phyloP scores from a whole-genome alignment of 1,139 yeast genomes.

The Yamadazyma atmosphaerica region DNA sequence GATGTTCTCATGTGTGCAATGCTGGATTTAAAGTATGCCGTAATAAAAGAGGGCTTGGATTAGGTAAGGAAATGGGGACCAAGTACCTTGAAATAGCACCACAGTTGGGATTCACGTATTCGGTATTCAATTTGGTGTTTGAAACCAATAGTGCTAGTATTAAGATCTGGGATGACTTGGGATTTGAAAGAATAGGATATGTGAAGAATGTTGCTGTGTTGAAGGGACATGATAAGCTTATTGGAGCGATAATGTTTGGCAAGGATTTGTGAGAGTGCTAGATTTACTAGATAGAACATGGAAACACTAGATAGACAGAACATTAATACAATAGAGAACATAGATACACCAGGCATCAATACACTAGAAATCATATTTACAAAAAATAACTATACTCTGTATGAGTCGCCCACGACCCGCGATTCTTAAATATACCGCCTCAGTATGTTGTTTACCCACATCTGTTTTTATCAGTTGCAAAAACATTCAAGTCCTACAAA shows the following conservation, averaged over 20 bases:
- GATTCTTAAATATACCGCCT: constrained; percentile 8
- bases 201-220: constrained; percentile 66
- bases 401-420: background rate
- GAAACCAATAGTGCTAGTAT: constrained; percentile 68
- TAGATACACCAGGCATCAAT: too few species aligned
- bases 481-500: too few species aligned
- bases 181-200: constrained; percentile 71
- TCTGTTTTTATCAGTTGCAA: constrained; percentile 7
- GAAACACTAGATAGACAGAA: too few species aligned
- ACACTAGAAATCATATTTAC: too few species aligned
- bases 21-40: constrained; percentile 73
- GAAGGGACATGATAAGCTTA: constrained; percentile 58
- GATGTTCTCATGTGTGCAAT: constrained; percentile 78
- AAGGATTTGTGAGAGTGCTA: constrained; percentile 38
- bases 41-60: constrained; percentile 53
- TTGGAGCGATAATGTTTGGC: constrained; percentile 70
- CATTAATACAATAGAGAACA: too few species aligned
- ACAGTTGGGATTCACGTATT: constrained; percentile 66
- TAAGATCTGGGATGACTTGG: constrained; percentile 72
- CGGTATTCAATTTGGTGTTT: constrained; percentile 82
- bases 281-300: constrained; percentile 1
- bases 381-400: too few species aligned
- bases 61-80: constrained; percentile 64
- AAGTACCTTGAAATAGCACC: constrained; percentile 68
- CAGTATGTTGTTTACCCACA: constrained; percentile 8